A percentile compares a stretch with the other conserved stretches of the same genome.
These are phyloP conservation scores for Aspergillus sp. DNA, from an alignment of 2,329 filamentous ascomycete genomes.

Conservation along the genomic window DNA sequence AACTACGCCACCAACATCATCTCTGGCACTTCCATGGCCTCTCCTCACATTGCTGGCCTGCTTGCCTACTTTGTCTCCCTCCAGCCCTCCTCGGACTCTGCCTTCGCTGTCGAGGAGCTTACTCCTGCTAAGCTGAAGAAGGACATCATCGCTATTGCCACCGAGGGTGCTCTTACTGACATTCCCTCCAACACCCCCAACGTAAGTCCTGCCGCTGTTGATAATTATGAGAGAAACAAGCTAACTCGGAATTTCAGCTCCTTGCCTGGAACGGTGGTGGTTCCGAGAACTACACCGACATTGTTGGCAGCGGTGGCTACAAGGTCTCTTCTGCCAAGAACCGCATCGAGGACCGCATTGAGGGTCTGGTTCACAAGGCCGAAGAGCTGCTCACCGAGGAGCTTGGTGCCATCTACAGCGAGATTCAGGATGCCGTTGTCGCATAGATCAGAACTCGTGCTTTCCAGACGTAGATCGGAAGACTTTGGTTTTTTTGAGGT, in stretches of 20 bases:
- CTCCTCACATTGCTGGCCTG: constrained; percentile 93
- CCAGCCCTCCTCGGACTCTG: constrained; percentile 85
- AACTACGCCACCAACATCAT: constrained; percentile 97
- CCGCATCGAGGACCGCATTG: constrained; percentile 42
- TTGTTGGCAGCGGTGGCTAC: constrained; percentile 74
- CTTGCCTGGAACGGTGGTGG: constrained; percentile 99
- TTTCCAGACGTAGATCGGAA: constrained; percentile 7
- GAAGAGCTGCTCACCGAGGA: constrained; percentile 46
- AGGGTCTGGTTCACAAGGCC: constrained; percentile 50
- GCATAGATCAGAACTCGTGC: constrained; percentile 45
- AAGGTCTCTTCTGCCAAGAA: constrained; percentile 46
- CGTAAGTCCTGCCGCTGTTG: constrained; percentile 47
- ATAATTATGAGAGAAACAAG: not conserved
- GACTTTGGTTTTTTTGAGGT: constrained; percentile 11
- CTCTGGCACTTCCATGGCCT: constrained; percentile 98
- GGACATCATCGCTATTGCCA: constrained; percentile 80
- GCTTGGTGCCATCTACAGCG: constrained; percentile 51
- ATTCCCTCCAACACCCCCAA: constrained; percentile 87
- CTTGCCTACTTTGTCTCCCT: constrained; percentile 97
- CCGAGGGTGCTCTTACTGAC: constrained; percentile 73
- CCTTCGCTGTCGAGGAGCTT: constrained; percentile 84
- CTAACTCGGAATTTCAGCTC: constrained; percentile 52
- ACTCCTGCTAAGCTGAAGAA: constrained; percentile 94
- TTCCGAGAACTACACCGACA: constrained; percentile 83
- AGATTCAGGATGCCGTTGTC: constrained; percentile 43